Evolutionary conservation across 2,329 filamentous ascomycete genomes (phyloP), one percentile per base, ranked within the genome.

Genomic region (Cryphonectria parasitica): DNA sequence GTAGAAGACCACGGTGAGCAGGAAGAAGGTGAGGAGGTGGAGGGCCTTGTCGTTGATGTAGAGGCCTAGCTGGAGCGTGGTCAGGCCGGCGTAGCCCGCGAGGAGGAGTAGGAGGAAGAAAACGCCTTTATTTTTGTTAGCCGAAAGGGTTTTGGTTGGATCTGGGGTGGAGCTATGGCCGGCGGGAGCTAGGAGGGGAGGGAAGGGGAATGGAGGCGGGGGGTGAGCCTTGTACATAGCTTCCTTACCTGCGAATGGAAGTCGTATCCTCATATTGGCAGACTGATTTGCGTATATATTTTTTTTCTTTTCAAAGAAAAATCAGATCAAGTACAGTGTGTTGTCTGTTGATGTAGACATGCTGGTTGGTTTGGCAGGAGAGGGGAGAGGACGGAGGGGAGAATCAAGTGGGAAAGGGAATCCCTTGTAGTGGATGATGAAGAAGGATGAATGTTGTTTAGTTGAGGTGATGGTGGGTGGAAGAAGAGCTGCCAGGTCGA

Each of bases 1-100:
- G 88, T 99, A 99, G 86, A 98, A 98, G 75, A 88, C 83, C 74
- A 92, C 82, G 22, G 95, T 97, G 67, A 99, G 87, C 75, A 93
- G 79, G 86, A 98, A 97, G 85, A 99, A 98, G 76, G 92, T 95
- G 71, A 94, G 73, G 76, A 92, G 87, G 82, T 98, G 96, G 39
- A 98, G 87, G 77, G 92, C 84, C 82, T 99, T 98, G 87, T 98
- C 95, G 84, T 97, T 94, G 79, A 95, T 87, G 77, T 86, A 80
- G 73, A 81, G 75, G 73, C 82, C 82, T 75, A 89, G 77, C 74
- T 90, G 86, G 68, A 90, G 79, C 54, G 86, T 83, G 43, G 93
- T 90, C 69, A 98, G 91, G 74, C 94, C 94, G 73, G 91, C 87
- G 79, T 95, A 97, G 73, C 89, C 94, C 72, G 92, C 89, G 68